These are phyloP conservation scores for Komagataella ulmi DNA, from an alignment of 805 yeast species.

Conservation along the genomic window DNA sequence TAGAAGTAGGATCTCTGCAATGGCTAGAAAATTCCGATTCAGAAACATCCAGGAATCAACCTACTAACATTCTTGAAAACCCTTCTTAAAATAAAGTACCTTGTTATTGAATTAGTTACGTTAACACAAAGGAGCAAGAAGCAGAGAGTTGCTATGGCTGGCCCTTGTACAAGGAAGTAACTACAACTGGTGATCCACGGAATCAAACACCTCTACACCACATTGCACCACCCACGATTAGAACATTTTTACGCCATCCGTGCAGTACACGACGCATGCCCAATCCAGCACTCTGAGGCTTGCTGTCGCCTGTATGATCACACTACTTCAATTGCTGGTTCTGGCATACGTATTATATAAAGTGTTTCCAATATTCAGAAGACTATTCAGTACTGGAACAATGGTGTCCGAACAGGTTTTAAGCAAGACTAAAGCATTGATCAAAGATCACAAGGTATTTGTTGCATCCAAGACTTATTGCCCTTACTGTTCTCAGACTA, in stretches of 20 bases:
- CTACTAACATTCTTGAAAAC: no score
- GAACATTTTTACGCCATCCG: neutral
- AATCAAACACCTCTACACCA: neutral
- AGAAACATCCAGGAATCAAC: no score
- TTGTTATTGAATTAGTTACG: no score
- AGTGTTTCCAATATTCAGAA: constrained; percentile 14
- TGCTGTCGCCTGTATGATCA: neutral
- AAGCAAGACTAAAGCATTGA: constrained; percentile 47
- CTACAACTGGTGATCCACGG: no score
- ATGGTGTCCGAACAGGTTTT: constrained; percentile 50
- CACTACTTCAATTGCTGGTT: neutral
- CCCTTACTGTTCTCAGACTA: constrained; percentile 47
- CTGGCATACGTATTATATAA: constrained; percentile 8
- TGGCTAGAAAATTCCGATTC: no score
- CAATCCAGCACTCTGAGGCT: neutral
- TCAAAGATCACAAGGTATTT: constrained; percentile 54
- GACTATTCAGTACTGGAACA: constrained; percentile 17
- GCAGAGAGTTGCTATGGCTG: no score
- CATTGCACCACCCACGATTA: neutral
- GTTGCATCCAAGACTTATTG: constrained; percentile 75
- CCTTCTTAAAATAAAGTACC: no score
- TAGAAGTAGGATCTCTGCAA: no score
- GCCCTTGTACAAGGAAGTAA: no score
- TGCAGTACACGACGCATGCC: neutral
- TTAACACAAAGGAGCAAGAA: no score